A percentile compares a stretch with the other conserved stretches of the same genome.
phyloP scores from a whole-genome alignment of 257 asterid species.

The Eucommia ulmoides region DNA sequence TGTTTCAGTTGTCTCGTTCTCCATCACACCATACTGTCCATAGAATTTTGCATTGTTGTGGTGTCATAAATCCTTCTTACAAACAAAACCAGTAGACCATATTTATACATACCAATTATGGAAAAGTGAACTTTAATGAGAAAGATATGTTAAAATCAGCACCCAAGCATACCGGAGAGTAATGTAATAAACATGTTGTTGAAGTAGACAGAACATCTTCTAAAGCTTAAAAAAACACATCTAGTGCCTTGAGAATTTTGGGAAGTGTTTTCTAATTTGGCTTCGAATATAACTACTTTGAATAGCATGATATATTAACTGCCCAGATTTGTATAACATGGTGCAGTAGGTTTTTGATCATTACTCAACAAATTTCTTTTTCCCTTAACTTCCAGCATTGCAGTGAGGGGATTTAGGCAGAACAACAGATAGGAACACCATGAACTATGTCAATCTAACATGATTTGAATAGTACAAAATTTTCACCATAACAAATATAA shows the following conservation, averaged over 20 bases:
- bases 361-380: too few species aligned
- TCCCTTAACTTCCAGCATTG: too few species aligned
- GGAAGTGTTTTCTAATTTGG: background rate
- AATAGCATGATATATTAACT: background rate
- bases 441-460: too few species aligned
- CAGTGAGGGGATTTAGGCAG: too few species aligned
- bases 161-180: background rate
- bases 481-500: too few species aligned
- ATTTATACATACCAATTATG: slow-evolving; percentile 4
- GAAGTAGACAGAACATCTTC: background rate
- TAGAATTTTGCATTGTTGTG: slow-evolving; percentile 21
- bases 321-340: too few species aligned
- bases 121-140: background rate
- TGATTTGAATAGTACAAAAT: too few species aligned
- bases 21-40: slow-evolving; percentile 82
- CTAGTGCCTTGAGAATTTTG: background rate
- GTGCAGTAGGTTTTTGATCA: too few species aligned
- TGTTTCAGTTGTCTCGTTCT: slow-evolving; percentile 86
- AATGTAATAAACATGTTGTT: background rate
- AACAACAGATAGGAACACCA: too few species aligned
- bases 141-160: background rate
- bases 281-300: background rate
- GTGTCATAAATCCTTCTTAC: slow-evolving; percentile 15
- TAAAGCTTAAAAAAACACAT: background rate
- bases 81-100: slow-evolving; percentile 10